Evolutionary conservation across 805 yeast genomes (phyloP).

Genomic region (Saturnispora ahearnii): DNA sequence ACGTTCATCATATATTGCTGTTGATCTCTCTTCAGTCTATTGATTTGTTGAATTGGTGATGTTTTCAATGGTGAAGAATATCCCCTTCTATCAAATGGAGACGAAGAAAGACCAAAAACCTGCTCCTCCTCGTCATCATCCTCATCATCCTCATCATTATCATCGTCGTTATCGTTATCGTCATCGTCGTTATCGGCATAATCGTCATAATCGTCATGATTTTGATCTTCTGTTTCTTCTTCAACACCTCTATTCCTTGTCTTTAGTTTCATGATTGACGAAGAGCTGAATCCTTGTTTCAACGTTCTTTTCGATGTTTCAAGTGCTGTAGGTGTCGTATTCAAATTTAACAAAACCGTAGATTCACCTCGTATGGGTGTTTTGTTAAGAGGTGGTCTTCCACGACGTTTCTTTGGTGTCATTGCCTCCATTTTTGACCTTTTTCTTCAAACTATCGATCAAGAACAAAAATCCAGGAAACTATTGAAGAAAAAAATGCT

Average conservation of each 20-base stretch:
- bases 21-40: background rate
- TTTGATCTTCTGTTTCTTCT: background rate
- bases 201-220: background rate
- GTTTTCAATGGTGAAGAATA: conserved; percentile 4
- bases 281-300: conserved; percentile 23
- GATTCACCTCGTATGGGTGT: conserved; percentile 20
- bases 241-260: background rate
- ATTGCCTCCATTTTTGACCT: background rate
- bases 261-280: conserved; percentile 27
- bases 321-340: conserved; percentile 18
- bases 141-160: background rate
- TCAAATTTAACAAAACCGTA: conserved; percentile 18
- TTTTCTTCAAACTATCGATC: background rate
- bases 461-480: background rate
- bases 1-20: background rate
- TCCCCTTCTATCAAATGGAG: background rate
- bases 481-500: too few species aligned
- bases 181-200: background rate
- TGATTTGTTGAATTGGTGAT: background rate
- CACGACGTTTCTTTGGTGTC: conserved; percentile 14
- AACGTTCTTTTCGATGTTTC: conserved; percentile 24
- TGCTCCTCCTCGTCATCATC: background rate
- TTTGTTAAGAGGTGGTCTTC: conserved; percentile 26
- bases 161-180: background rate
- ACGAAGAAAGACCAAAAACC: background rate